A percentile compares a stretch with the other conserved stretches of the same genome.
phyloP scores from a whole-genome alignment of 1,139 yeast genomes.

The Scheffersomyces lignicola region DNA sequence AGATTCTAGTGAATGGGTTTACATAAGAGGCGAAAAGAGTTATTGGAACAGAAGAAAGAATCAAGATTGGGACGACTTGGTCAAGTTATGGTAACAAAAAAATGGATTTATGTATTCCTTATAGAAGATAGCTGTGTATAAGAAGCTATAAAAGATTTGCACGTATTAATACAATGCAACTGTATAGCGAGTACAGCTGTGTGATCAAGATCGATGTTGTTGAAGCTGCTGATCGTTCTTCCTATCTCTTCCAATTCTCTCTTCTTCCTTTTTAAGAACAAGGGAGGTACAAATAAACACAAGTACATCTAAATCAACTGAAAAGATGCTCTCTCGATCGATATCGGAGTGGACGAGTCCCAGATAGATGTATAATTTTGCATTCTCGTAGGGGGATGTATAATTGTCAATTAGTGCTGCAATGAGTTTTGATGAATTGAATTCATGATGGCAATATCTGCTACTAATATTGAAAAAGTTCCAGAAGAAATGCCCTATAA shows the following conservation, averaged over 20 bases:
- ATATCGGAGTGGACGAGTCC: neutral
- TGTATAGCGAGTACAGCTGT: too few relatives aligned
- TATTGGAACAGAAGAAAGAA: slow-evolving; percentile 79
- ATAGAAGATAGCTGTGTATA: too few relatives aligned
- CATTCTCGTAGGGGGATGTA: neutral
- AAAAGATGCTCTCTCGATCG: slow-evolving; percentile 1
- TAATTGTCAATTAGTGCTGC: neutral
- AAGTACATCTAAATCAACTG: slow-evolving; percentile 1
- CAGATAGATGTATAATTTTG: neutral
- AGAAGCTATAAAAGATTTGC: too few relatives aligned
- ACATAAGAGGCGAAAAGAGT: slow-evolving; percentile 59
- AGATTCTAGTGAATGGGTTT: slow-evolving; percentile 58
- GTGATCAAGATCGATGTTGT: neutral
- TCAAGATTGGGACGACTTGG: slow-evolving; percentile 58
- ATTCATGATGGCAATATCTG: neutral
- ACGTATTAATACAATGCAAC: too few relatives aligned
- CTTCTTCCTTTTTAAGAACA: slow-evolving; percentile 1
- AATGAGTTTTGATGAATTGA: neutral
- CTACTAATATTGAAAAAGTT: neutral
- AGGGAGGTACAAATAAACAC: neutral
- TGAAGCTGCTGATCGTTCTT: neutral
- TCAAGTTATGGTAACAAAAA: slow-evolving; percentile 53
- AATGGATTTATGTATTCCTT: too few relatives aligned
- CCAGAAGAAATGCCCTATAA: neutral
- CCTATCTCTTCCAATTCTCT: slow-evolving; percentile 1